Base-by-base conservation (phyloP, 2,329 filamentous ascomycete genomes). In the Mycosphaerelloides madeirae region DNA sequence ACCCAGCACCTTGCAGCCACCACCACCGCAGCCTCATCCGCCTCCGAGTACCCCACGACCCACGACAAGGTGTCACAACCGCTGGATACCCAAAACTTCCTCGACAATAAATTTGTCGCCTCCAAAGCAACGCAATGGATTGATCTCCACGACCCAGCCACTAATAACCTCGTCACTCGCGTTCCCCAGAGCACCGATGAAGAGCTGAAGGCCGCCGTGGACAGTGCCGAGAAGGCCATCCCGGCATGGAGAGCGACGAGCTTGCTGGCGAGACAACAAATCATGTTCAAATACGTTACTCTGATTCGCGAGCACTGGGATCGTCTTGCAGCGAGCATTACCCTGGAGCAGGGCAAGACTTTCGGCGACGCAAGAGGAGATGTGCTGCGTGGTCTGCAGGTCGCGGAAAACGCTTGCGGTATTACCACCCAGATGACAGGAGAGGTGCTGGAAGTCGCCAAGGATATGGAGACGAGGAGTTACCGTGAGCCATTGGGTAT, bases 271-370 rank as follows among this genome's bases (percentile, higher is more conserved):
- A 77, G 86, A 52, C 87, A 93, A 74, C 81, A 87, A 70, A 83
- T 91, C 70, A 88, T 91, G 84, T 91, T 93, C 76, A 85, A 84
- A 68, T 89, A 88, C 60, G 85, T 88, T 28, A 76, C 77, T 25
- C 72, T 93, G 61, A 87, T 93, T 64, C 76, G 85, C 41, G 83
- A 90, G 70, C 84, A 93, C 71, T 90, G 85, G 85, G 87, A 93
- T 65, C 77, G 87, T 14, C 71, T 93, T 55, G 87, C 87, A 13
- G 86, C 87, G 11, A 88, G 84, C 70, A 93, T 93, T 66, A 90
- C 85, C 6, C 75, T 91, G 44, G 87, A 93, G 73, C 87, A 93
- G 73, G 87, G 87, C 66, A 93, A 93, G 78, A 93, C 87, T 0
- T 84, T 91, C 66, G 84, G 83, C 41, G 87, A 93, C 66, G 86